These are phyloP conservation scores for Golubevia sp. DNA, from an alignment of 1,284 basidiomycete species.

Conservation along the genomic window DNA sequence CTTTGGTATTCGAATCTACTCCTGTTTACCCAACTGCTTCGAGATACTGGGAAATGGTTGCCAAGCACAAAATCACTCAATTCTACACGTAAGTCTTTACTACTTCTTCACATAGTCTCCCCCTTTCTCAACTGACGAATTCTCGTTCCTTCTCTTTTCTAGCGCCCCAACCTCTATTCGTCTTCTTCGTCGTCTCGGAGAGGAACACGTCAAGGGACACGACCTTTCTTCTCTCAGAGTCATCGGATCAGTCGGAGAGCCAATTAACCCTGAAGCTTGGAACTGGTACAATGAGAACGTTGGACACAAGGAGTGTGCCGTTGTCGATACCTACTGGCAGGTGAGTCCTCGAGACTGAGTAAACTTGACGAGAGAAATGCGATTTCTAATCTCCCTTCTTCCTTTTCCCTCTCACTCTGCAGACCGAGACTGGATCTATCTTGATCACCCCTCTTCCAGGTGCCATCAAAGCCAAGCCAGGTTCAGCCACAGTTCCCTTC, in stretches of 20 bases:
- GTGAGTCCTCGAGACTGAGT: conserved; percentile 68
- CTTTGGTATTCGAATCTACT: conserved; percentile 93
- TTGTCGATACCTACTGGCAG: conserved; percentile 73
- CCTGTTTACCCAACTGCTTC: conserved; percentile 94
- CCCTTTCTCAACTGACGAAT: background rate
- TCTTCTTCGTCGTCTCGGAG: conserved; percentile 83
- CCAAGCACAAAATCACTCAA: conserved; percentile 84
- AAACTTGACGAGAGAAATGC: conserved; percentile 65
- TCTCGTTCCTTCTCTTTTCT: background rate
- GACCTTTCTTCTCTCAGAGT: conserved; percentile 84
- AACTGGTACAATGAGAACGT: conserved; percentile 97
- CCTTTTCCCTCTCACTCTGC: conserved; percentile 63
- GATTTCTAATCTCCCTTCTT: background rate
- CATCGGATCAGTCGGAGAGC: conserved; percentile 92
- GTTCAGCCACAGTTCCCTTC: conserved; percentile 95
- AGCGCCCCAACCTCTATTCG: conserved; percentile 69
- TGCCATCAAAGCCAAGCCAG: conserved; percentile 92
- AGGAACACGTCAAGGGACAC: conserved; percentile 81
- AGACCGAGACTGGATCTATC: conserved; percentile 97
- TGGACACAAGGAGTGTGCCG: conserved; percentile 83
- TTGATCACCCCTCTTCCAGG: conserved; percentile 94
- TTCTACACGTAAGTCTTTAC: conserved; percentile 53
- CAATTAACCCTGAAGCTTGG: conserved; percentile 99
- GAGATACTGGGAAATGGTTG: conserved; percentile 95
- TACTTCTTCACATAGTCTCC: background rate